Base-by-base conservation (phyloP, 2,329 filamentous ascomycete genomes). In the Xylariales sp. region DNA sequence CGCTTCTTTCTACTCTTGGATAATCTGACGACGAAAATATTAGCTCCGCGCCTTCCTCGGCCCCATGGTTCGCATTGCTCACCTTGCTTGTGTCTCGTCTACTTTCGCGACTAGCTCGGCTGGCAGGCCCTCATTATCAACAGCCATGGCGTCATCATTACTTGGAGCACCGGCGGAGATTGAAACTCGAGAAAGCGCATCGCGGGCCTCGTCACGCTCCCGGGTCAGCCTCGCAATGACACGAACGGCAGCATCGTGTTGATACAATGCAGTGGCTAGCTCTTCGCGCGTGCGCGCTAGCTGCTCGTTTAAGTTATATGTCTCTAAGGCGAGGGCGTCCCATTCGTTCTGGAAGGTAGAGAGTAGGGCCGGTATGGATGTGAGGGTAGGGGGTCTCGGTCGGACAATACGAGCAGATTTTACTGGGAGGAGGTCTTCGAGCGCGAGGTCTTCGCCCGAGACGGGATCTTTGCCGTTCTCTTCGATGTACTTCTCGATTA, bases 271-370 rank as follows among this genome's bases (percentile, higher is more conserved):
- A 1, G 93, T 96, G 64, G 93, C 93, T 64, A 99, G 88, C 83
- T 99, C 96, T 82, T 97, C 94, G 72, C 95, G 87, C 49, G 94
- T 97, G 78, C 97, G 93, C 59, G 91, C 87, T 69, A 99, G 85
- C 78, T 97, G 93, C 80, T 97, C 93, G 82, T 93, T 91, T 68
- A 98, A 83, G 73, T 93, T 96, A 80, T 94, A 97, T 58, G 93
- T 93, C 82, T 99, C 96, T 43, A 98, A 85, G 12, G 95, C 93
- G 52, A 97, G 83, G 8, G 94, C 91, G 79, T 99, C 96, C 96
- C 96, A 99, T 85, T 99, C 96, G 80, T 97, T 97, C 80, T 99
- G 96, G 80, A 99, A 98, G 46, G 94, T 92, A 57, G 93, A 92
- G 64, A 99, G 91, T 64, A 99, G 88, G 18, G 96, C 94, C 28